These are phyloP conservation scores for Wickerhamomyces sp. DNA, from an alignment of 1,139 yeast species.

Conservation along the genomic window DNA sequence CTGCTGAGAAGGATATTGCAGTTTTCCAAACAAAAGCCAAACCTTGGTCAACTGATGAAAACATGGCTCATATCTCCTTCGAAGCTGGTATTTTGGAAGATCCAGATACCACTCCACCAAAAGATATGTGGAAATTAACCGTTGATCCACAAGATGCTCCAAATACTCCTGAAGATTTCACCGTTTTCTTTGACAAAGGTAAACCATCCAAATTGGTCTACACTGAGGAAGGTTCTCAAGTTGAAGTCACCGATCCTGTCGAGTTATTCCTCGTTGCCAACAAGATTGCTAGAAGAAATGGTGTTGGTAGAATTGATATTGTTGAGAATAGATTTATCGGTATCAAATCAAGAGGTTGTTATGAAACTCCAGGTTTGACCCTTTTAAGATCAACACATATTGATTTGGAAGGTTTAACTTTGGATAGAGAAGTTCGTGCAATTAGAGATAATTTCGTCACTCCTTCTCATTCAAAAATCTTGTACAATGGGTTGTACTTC, in stretches of 20 bases:
- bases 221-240: conserved; percentile 48
- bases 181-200: conserved; percentile 81
- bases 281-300: conserved; percentile 95
- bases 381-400: conserved; percentile 89
- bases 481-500: conserved; percentile 96
- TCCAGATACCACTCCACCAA: conserved; percentile 98
- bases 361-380: conserved; percentile 98
- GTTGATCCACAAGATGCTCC: conserved; percentile 97
- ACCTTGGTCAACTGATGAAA: conserved; percentile 99
- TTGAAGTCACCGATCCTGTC: conserved; percentile 72
- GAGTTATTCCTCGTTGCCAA: conserved; percentile 91
- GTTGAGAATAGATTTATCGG: conserved; percentile 99
- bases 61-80: conserved; percentile 96
- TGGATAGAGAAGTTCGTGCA: conserved; percentile 97
- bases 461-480: conserved; percentile 80
- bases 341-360: conserved; percentile 98
- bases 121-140: conserved; percentile 99
- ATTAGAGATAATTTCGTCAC: conserved; percentile 96
- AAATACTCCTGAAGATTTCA: conserved; percentile 81
- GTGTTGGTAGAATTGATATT: conserved; percentile 98
- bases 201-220: conserved; percentile 77
- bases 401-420: conserved; percentile 93
- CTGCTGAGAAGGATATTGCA: conserved; percentile 85
- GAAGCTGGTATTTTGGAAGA: conserved; percentile 99
- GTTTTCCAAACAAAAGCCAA: conserved; percentile 96